These are phyloP conservation scores for Zygoascus flipseniorum DNA, from an alignment of 805 yeast species.

Conservation along the genomic window DNA sequence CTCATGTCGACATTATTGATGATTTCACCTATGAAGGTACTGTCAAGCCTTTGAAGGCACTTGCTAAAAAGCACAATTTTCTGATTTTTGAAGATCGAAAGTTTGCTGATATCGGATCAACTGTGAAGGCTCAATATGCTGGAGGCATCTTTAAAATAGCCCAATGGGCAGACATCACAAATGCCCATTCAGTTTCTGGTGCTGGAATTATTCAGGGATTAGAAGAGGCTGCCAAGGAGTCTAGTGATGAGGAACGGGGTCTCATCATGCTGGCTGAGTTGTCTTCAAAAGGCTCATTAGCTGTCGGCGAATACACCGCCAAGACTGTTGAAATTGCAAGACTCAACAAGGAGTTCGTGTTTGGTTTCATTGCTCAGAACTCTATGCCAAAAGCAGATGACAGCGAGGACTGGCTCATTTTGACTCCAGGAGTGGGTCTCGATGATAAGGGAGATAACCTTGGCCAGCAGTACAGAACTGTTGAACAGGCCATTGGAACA, in stretches of 20 bases:
- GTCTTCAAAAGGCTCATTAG: slow-evolving; percentile 88
- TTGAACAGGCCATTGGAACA: slow-evolving; percentile 66
- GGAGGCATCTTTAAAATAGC: slow-evolving; percentile 88
- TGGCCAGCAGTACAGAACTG: slow-evolving; percentile 96
- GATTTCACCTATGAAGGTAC: slow-evolving; percentile 82
- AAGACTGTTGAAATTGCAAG: slow-evolving; percentile 88
- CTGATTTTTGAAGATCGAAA: slow-evolving; percentile 94
- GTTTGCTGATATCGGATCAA: slow-evolving; percentile 97
- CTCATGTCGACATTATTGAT: slow-evolving; percentile 87
- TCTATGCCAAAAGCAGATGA: slow-evolving; percentile 61
- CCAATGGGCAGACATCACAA: slow-evolving; percentile 93
- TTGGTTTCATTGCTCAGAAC: slow-evolving; percentile 93
- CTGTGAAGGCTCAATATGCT: slow-evolving; percentile 87
- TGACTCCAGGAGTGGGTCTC: slow-evolving; percentile 98
- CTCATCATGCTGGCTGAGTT: slow-evolving; percentile 91
- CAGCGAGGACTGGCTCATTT: slow-evolving; percentile 89
- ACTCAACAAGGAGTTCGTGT: slow-evolving; percentile 77
- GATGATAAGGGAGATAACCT: slow-evolving; percentile 93
- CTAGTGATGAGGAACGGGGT: slow-evolving; percentile 63
- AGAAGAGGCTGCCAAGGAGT: slow-evolving; percentile 63
- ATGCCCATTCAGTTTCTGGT: slow-evolving; percentile 97
- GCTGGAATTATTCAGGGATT: slow-evolving; percentile 86
- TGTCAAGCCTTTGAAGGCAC: slow-evolving; percentile 57
- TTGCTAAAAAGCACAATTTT: slow-evolving; percentile 77
- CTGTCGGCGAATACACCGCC: slow-evolving; percentile 82